A percentile compares a stretch with the other conserved stretches of the same genome.
Evolutionary conservation across 371 early-diverging fungal genomes (phyloP).

Genomic region (Mortierella sp.): DNA sequence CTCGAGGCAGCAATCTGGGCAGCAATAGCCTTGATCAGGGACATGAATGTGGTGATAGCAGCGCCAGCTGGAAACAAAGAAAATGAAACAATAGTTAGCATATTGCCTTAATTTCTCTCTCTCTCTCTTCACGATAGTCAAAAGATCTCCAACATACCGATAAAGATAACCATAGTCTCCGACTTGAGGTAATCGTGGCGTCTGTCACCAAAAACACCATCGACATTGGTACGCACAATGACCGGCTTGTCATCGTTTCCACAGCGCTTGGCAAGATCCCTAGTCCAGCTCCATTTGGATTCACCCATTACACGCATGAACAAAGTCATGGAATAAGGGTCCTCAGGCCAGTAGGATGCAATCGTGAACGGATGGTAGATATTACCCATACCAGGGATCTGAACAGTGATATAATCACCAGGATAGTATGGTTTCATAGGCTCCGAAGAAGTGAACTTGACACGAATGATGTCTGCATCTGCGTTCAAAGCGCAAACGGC

Average conservation of each 20-base stretch:
- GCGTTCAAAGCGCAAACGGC: constrained; percentile 34
- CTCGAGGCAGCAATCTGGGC: constrained; percentile 35
- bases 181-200: constrained; percentile 49
- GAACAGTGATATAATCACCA: constrained; percentile 43
- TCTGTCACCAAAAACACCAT: constrained; percentile 51
- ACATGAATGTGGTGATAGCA: constrained; percentile 40
- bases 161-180: constrained; percentile 35
- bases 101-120: too few species aligned
- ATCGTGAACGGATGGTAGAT: constrained; percentile 50
- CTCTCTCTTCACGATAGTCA: too few species aligned
- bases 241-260: constrained; percentile 38
- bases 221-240: constrained; percentile 31
- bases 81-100: not conserved
- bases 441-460: constrained; percentile 34
- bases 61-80: constrained; percentile 30
- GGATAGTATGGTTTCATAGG: constrained; percentile 51
- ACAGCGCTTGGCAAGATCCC: constrained; percentile 26
- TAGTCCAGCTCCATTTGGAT: constrained; percentile 34
- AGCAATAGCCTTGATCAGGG: constrained; percentile 39
- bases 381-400: constrained; percentile 25
- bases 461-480: constrained; percentile 43
- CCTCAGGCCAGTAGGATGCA: constrained; percentile 52
- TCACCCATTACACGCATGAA: constrained; percentile 36
- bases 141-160: constrained; percentile 18
- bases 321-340: constrained; percentile 40